phyloP scores from a whole-genome alignment of 2,329 filamentous ascomycete species.

The Ophiocordyceps australis region DNA sequence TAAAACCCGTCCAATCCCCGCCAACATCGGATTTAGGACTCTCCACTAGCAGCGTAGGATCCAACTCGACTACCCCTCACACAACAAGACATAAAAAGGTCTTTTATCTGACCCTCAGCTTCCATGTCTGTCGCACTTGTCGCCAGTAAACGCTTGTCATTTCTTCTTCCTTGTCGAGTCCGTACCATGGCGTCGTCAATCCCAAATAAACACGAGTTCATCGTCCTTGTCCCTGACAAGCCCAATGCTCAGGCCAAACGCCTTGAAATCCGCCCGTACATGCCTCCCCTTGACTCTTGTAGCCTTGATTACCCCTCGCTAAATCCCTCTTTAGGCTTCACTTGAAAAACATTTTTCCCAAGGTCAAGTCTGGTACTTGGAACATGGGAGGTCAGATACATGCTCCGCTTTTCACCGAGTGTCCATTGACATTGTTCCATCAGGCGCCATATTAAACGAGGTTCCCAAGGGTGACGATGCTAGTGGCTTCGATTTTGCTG shows the following conservation, averaged over 20 bases:
- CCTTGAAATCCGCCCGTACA: slow-evolving; percentile 39
- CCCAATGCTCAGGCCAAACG: slow-evolving; percentile 40
- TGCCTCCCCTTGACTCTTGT: slow-evolving; percentile 2
- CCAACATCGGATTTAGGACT: no score
- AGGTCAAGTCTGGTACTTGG: slow-evolving; percentile 33
- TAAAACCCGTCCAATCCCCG: no score
- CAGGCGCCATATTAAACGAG: slow-evolving; percentile 51
- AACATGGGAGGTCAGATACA: slow-evolving; percentile 43
- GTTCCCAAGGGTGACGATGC: slow-evolving; percentile 43
- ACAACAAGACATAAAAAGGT: no score
- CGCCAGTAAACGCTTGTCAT: no score
- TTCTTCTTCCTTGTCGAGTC: slow-evolving; percentile 1
- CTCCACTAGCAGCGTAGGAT: no score
- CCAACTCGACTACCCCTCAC: no score
- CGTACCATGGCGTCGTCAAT: slow-evolving; percentile 12
- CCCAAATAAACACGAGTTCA: slow-evolving; percentile 37
- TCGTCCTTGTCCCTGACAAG: slow-evolving; percentile 52
- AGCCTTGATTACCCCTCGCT: background rate
- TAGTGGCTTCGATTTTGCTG: slow-evolving; percentile 48
- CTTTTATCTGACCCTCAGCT: no score
- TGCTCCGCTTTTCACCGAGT: background rate
- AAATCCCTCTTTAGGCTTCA: slow-evolving; percentile 18
- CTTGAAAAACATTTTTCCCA: slow-evolving; percentile 33
- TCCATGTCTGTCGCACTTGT: no score
- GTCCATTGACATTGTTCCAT: background rate